Percentiles rank a stretch among this genome's conserved stretches.
Conservation (phyloP, 2,329 filamentous ascomycete species). For the Neonectria sp. region DNA sequence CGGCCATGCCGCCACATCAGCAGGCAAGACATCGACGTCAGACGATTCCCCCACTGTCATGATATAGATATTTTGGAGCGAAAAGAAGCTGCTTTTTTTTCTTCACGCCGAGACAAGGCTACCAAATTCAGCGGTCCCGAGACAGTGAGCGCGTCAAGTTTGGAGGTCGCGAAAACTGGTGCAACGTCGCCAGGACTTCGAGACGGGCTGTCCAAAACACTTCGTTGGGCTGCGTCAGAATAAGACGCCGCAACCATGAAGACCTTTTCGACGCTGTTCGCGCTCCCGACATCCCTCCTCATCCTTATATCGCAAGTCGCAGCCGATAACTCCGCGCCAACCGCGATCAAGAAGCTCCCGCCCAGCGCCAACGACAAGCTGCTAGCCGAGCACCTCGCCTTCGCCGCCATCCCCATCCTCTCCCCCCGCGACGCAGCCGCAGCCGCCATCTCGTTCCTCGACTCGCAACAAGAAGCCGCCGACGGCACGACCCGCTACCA, state of each 20-base stretch:
- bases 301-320: conserved; percentile 59
- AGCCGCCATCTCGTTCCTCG: conserved; percentile 49
- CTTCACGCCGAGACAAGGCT: neutral
- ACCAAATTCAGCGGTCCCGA: conserved; percentile 35
- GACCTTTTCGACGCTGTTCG: conserved; percentile 52
- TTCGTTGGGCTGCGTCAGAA: conserved; percentile 5
- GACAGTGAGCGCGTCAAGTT: neutral
- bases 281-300: conserved; percentile 62
- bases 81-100: neutral
- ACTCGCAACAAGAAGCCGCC: conserved; percentile 45
- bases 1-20: conserved; percentile 41
- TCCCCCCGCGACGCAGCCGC: conserved; percentile 49
- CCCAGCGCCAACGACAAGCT: conserved; percentile 82
- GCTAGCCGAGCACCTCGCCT: conserved; percentile 75
- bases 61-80: conserved; percentile 16
- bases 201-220: neutral
- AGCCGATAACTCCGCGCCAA: conserved; percentile 61
- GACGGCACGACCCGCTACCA: conserved; percentile 53
- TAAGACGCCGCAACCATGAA: conserved; percentile 54
- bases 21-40: conserved; percentile 21
- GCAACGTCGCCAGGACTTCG: neutral
- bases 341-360: conserved; percentile 80
- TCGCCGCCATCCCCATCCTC: conserved; percentile 52
- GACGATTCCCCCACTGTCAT: conserved; percentile 13
- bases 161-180: conserved; percentile 2